phyloP scores from a whole-genome alignment of 176 grass and related monocot genomes.

The Juncus effusus region DNA sequence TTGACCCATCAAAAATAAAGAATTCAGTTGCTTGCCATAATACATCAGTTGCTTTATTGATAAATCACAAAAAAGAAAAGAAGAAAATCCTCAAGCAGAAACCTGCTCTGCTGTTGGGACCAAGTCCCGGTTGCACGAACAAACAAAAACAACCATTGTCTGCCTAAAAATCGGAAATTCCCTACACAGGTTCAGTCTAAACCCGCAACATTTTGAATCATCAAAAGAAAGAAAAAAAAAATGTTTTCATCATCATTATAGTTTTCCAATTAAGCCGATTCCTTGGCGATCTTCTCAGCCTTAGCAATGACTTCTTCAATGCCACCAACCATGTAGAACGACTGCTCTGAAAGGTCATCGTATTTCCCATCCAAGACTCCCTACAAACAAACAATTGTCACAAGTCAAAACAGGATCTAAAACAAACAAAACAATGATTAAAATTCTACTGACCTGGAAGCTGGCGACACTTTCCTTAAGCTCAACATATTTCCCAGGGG shows the following conservation, averaged over 20 bases:
- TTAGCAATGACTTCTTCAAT: conserved; percentile 94
- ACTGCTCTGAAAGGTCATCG: conserved; percentile 79
- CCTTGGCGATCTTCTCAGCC: conserved; percentile 81
- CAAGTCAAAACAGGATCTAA: not conserved
- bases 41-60: conserved; percentile 22
- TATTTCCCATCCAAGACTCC: conserved; percentile 93
- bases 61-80: conserved; percentile 16
- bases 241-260: conserved; percentile 1
- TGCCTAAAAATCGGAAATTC: conserved; percentile 45
- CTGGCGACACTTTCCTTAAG: conserved; percentile 79
- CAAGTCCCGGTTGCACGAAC: conserved; percentile 37
- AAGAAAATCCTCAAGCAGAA: conserved; percentile 34
- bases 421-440: not conserved
- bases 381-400: conserved; percentile 9
- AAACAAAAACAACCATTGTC: conserved; percentile 32
- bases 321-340: conserved; percentile 92
- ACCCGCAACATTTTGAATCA: conserved; percentile 42
- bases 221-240: conserved; percentile 30
- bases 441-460: conserved; percentile 63
- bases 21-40: conserved; percentile 9
- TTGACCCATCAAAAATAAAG: conserved; percentile 14
- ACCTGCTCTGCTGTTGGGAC: conserved; percentile 40
- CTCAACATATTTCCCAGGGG: conserved; percentile 93
- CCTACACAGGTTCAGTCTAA: conserved; percentile 17
- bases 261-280: conserved; percentile 47